These are phyloP conservation scores for Suhomyces maxii DNA, from an alignment of 1,139 yeast species.

Conservation along the genomic window DNA sequence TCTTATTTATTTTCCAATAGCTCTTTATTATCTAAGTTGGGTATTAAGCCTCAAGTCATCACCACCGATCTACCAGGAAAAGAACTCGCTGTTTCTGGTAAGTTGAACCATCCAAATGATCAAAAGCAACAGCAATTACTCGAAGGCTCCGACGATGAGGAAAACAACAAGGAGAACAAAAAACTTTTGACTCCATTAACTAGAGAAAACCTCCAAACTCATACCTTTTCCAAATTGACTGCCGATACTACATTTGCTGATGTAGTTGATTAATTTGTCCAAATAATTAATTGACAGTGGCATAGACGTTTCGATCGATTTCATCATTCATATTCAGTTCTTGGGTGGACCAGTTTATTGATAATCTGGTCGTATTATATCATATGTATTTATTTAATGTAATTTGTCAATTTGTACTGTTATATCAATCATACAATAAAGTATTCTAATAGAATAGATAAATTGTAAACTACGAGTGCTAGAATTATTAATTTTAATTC, in stretches of 20 bases:
- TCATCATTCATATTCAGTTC: not conserved
- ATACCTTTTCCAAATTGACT: constrained; percentile 23
- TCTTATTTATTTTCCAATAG: constrained; percentile 37
- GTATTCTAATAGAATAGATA: too few species aligned
- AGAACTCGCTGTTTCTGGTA: constrained; percentile 12
- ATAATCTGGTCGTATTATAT: not conserved
- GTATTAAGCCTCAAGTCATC: constrained; percentile 48
- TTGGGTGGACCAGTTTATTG: not conserved
- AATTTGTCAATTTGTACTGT: not conserved
- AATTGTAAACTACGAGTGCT: too few species aligned
- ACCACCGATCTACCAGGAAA: constrained; percentile 25
- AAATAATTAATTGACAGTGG: too few species aligned
- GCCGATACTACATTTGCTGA: constrained; percentile 21
- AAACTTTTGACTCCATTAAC: constrained; percentile 26
- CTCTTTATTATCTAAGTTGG: constrained; percentile 40
- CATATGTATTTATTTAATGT: not conserved
- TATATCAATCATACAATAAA: too few species aligned
- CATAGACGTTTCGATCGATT: not conserved
- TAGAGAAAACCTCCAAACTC: constrained; percentile 34
- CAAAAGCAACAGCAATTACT: constrained; percentile 1
- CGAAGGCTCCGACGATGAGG: constrained; percentile 11
- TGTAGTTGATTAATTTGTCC: constrained; percentile 25
- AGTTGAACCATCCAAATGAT: constrained; percentile 6
- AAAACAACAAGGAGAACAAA: constrained; percentile 19
- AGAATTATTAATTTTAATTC: too few species aligned